Base-by-base conservation (phyloP, 306 rosid species). In the Gastrolobium bilobum region DNA sequence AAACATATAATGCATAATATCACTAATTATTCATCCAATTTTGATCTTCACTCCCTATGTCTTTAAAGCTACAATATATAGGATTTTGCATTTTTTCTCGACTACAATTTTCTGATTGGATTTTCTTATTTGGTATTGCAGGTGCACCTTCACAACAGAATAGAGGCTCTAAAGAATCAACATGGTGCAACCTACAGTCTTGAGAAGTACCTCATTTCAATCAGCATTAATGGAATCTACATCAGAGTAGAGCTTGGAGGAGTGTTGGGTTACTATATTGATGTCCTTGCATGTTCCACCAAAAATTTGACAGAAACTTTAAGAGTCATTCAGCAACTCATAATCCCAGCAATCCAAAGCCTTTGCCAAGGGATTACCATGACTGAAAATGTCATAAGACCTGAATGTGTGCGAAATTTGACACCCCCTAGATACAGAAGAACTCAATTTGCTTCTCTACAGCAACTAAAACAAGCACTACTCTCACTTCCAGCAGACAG, bases 161-260 rank as follows among this genome's bases (percentile, higher is more conserved):
- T 93, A 82, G 85, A 83, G 87, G 87, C 85, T 78, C 74, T 93
- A 65, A 79, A 82, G 84, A 88, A 81, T 85, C 98, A 95, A 73
- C 93, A 90, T 51, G 97, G 97, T 29, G 98, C 99, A 63, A 93
- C 97, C 54, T 95, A 95, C 83, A 91, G 88, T 71, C 97, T 91
- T 53, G 99, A 93, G 85, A 90, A 95, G 87, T 81, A 90, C 84
- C 88, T 95, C 60, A 95, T 95, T 75, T 88, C 86, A 53, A 90
- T 95, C 81, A 84, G 75, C 81, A 90, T 93, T 59, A 90, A 93
- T 58, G 99, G 99, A 82, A 89, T 96, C 79, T 83, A 90, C 81
- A 84, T 93, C 81, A 84, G 98, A 82, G 88, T 96, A 53, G 99
- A 96, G 87, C 91, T 90, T 29, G 97, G 97, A 81, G 99, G 97